Percentiles rank a stretch among this genome's conserved stretches.
Evolutionary conservation across 306 rosid genomes (phyloP).

Genomic region (Sicyos edulis): DNA sequence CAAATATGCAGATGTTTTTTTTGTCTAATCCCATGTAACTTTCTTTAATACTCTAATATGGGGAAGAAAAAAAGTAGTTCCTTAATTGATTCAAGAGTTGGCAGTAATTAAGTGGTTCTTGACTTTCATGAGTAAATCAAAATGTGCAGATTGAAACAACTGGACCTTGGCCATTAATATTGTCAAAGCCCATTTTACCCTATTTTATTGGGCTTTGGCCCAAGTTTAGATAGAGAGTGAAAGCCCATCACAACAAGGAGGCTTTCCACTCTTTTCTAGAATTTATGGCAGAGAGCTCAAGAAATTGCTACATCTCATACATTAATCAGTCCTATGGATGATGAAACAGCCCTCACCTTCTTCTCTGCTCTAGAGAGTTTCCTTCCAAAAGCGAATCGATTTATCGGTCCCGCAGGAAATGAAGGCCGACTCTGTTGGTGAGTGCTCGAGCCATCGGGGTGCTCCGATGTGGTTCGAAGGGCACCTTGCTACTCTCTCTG

Average conservation of each 20-base stretch:
- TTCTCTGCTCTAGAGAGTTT: slow-evolving; percentile 23
- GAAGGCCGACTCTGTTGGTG: slow-evolving; percentile 61
- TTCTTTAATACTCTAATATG: not conserved
- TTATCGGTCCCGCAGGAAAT: slow-evolving; percentile 79
- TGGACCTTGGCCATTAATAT: slow-evolving; percentile 2
- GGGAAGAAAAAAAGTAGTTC: not conserved
- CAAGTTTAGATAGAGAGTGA: not conserved
- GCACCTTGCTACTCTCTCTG: slow-evolving; percentile 75
- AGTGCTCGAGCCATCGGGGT: slow-evolving; percentile 93
- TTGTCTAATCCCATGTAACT: not conserved
- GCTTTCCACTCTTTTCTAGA: not conserved
- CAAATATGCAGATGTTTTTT: not conserved
- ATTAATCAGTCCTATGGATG: not conserved
- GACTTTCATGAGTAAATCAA: not conserved
- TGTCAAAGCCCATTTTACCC: not conserved
- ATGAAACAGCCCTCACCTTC: not conserved
- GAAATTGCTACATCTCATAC: not conserved
- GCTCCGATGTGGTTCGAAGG: slow-evolving; percentile 84
- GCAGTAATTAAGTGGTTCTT: not conserved
- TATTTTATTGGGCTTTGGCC: not conserved
- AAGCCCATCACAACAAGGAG: not conserved
- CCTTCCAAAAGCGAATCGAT: slow-evolving; percentile 88
- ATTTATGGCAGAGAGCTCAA: not conserved
- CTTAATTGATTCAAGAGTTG: not conserved
- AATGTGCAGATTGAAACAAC: not conserved